Percentiles rank a stretch among this genome's conserved stretches.
phyloP scores from a whole-genome alignment of 1,284 basidiomycete species.

The Baeospora myosura region DNA sequence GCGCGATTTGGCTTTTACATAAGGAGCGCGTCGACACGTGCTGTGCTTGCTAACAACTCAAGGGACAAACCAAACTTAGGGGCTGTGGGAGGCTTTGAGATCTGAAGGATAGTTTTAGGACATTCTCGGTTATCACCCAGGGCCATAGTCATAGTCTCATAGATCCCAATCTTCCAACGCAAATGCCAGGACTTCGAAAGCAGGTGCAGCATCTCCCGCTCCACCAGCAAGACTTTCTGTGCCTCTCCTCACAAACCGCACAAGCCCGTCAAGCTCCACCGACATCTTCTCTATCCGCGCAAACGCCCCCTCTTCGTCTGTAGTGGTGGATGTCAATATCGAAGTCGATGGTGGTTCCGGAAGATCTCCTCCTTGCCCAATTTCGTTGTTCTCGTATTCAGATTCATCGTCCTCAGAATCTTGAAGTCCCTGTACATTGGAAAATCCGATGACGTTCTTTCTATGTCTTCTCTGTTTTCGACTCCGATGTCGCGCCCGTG shows the following conservation, averaged over 20 bases:
- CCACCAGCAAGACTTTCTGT: constrained; percentile 57
- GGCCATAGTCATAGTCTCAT: too few species aligned
- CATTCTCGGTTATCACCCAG: too few species aligned
- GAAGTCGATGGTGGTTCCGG: constrained; percentile 29
- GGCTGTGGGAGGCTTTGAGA: too few species aligned
- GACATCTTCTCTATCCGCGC: constrained; percentile 54
- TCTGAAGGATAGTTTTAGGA: too few species aligned
- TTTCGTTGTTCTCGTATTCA: constrained; percentile 27
- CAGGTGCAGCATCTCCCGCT: constrained; percentile 44
- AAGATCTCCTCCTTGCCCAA: constrained; percentile 19
- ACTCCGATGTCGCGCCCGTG: constrained; percentile 51
- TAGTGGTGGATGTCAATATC: constrained; percentile 35
- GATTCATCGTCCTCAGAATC: constrained; percentile 42
- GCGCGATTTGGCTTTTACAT: too few species aligned
- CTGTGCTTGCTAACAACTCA: too few species aligned
- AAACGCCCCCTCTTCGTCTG: constrained; percentile 39
- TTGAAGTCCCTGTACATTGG: constrained; percentile 31
- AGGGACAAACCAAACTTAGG: too few species aligned
- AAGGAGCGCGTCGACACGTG: too few species aligned
- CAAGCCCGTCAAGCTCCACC: constrained; percentile 60
- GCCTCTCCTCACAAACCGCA: constrained; percentile 59
- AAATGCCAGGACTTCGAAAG: constrained; percentile 72
- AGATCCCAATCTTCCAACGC: constrained; percentile 76
- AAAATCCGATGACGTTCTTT: constrained; percentile 57
- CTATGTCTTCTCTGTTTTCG: constrained; percentile 45